Evolutionary conservation across 306 rosid species (phyloP).

Genomic region (Trifolium repens): DNA sequence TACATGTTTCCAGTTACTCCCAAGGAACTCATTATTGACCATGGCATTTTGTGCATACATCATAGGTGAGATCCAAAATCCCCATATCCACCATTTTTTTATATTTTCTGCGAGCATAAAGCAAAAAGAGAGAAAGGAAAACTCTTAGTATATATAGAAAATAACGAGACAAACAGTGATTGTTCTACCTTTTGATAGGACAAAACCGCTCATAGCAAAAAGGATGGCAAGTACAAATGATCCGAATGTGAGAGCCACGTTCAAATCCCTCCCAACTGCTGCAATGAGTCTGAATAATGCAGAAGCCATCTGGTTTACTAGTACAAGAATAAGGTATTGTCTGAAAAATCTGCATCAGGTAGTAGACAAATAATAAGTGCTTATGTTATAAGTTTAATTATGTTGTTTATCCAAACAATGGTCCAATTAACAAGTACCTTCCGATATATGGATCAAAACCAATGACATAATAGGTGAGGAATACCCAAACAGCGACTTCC

Average conservation of each 20-base stretch:
- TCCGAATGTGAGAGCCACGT: slow-evolving; percentile 55
- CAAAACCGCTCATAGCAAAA: slow-evolving; percentile 61
- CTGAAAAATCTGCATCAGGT: slow-evolving; percentile 54
- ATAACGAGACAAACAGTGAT: background rate
- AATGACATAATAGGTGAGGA: slow-evolving; percentile 63
- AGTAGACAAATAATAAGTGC: slow-evolving; percentile 1
- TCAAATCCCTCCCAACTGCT: slow-evolving; percentile 62
- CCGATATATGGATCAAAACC: slow-evolving; percentile 65
- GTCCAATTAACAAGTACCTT: slow-evolving; percentile 41
- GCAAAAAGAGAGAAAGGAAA: background rate
- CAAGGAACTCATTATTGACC: slow-evolving; percentile 52
- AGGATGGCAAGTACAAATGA: slow-evolving; percentile 48
- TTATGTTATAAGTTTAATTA: background rate
- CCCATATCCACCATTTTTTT: slow-evolving; percentile 60
- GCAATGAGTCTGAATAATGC: slow-evolving; percentile 53
- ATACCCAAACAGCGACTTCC: slow-evolving; percentile 63
- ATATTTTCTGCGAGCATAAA: slow-evolving; percentile 40
- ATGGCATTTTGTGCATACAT: slow-evolving; percentile 55
- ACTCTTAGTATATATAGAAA: slow-evolving; percentile 26
- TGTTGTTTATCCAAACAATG: background rate
- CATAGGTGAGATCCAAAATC: slow-evolving; percentile 58
- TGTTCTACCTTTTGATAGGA: slow-evolving; percentile 58
- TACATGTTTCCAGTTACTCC: slow-evolving; percentile 51
- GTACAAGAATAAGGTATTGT: slow-evolving; percentile 57
- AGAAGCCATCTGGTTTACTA: slow-evolving; percentile 64